Base-by-base conservation (phyloP, 1,139 yeast genomes). In the Debaryomyces coudertii region DNA sequence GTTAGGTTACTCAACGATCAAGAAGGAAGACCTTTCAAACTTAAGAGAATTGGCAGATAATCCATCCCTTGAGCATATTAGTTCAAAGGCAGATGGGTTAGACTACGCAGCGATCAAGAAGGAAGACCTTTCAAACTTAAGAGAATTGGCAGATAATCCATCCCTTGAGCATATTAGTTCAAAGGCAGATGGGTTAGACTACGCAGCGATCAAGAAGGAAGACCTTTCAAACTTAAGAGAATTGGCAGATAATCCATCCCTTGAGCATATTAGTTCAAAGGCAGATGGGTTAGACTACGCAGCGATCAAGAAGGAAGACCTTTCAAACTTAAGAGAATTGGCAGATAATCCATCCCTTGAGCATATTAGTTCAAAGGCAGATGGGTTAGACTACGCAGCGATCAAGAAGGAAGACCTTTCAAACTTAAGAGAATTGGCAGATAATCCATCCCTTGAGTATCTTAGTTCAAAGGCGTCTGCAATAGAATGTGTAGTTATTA, bases 271-370 rank as follows among this genome's bases (percentile, higher is more conserved):
- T 12, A 23, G 30, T 11, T 43, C 47, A 16, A 52, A 52, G 18
- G 53, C 55, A 3, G 16, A 37, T 12, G 16, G 9, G 5, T 11
- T 25, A 4, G 43, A 36, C 7, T 39, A 29, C 24, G 37, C 18
- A 7, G 28, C 44, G 2, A 35, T 49, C 14, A 37, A 39, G 11
- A 22, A 31, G 5, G 11, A 33, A 2, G 47, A 46, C n/a, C 42
- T 43, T 7, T 65, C 62, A 14, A 62, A 64, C n/a, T 53, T 67
- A 41, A 58, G 53, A 6, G 50, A 49, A 14, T 44, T 52, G 40
- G 68, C 71, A 0, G 47, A 62, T 28, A 53, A 56, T 5, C 71
- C 71, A 4, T 43, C 56, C 7, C 30, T 48, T 1, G 56, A 56
- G 2, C 48, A 53, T 24, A 20, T 60, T 15, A 30, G 48, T 11